Percentiles rank a stretch among this genome's conserved stretches.
Conservation (phyloP, 495 filamentous ascomycete genomes). For the Pseudoneurospora amorphoporcata region DNA sequence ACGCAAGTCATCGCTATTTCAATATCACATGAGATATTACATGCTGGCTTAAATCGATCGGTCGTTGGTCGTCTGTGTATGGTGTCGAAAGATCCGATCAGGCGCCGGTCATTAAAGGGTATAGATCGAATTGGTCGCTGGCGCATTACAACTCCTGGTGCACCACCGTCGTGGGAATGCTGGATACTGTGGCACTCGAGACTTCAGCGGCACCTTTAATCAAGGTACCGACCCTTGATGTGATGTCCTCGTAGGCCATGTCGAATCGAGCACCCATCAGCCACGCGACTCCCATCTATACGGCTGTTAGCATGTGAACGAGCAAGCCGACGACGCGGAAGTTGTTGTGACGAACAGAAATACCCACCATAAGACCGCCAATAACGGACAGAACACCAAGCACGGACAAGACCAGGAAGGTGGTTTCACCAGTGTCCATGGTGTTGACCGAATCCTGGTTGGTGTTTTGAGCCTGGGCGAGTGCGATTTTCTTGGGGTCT, state of each 20-base stretch:
- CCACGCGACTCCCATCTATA: constrained; percentile 57
- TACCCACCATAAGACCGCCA: constrained; percentile 36
- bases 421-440: constrained; percentile 26
- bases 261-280: constrained; percentile 53
- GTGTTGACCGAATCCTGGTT: constrained; percentile 8
- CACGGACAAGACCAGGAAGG: constrained; percentile 24
- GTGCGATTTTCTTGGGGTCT: constrained; percentile 35
- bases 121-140: background rate
- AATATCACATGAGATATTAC: background rate
- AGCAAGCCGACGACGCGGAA: background rate
- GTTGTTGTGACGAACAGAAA: background rate
- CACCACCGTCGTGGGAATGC: constrained; percentile 2
- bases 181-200: constrained; percentile 2
- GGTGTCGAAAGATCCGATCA: background rate
- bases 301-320: constrained; percentile 1
- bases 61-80: background rate
- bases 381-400: constrained; percentile 26
- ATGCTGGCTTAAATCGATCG: background rate
- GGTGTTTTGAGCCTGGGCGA: constrained; percentile 17
- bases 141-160: constrained; percentile 35
- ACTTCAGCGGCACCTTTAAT: constrained; percentile 9
- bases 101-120: constrained; percentile 8
- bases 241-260: constrained; percentile 28
- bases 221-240: constrained; percentile 12
- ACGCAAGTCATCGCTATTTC: background rate